Base-by-base conservation (phyloP, 805 yeast species). In the Ogataea chonburiensis region DNA sequence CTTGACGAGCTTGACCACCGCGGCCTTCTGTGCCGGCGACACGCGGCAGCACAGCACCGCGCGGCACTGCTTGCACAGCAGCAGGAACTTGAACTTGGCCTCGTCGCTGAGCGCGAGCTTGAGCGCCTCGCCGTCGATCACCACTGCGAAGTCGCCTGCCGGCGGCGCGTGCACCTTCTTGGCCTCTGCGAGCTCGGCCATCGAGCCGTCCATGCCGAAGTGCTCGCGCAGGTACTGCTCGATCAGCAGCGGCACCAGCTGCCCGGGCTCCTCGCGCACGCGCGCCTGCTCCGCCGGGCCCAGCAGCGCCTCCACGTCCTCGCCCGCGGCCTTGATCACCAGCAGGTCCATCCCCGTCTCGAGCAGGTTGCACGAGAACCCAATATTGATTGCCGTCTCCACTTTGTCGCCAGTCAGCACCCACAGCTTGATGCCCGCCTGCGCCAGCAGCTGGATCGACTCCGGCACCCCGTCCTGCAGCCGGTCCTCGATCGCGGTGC, bases 301-400 rank as follows among this genome's bases (percentile, higher is more conserved):
- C 8, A 75, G 66, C 24, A 66, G 60, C 28, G 67, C 62, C 18
- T 69, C 73, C 12, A 70, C 67, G 50, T 77, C 81, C 3, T 70
- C 73, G 43, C 80, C 81, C 15, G 71, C 64, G 1, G 81, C 75
- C 49, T 78, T 77, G 34, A 84, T 61, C 8, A 85, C 77, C 34
- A 85, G 58, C 17, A 85, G 62, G 49, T 85, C 81, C 94, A 85
- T 84, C 30, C 81, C 85, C 46, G 73, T 81, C 37, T 80, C 81
- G 38, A 85, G 66, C 37, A 85, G 64, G 52, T 85, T 85, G 71
- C 94, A 85, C 2, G 89, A 81, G 55, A 85, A 85, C 3, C 93
- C 94, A 66, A 85, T 85, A 52, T 85, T 85, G 49, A 85, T 84
- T 9, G 93, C 94, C 20, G 94, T 85, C 60, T 85, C 94, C n/a